Base-by-base conservation (phyloP, 352 stramenopile species). In the Aphanomyces invadans region DNA sequence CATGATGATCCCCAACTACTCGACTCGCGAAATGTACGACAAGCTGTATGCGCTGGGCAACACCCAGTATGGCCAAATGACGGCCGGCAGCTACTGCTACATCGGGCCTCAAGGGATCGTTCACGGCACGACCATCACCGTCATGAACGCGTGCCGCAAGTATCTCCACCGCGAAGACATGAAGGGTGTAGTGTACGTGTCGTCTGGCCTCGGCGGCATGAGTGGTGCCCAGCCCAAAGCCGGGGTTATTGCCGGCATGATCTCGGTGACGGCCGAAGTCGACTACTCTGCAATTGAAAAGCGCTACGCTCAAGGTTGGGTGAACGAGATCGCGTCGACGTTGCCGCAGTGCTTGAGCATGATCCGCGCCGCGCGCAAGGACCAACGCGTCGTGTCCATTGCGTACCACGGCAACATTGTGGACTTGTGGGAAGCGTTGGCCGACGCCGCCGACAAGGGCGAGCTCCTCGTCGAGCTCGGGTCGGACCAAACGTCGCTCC, bases 1-100 rank as follows among this genome's bases (percentile, higher is more conserved):
- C 51, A 87, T 96, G 62, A 87, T 96, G 76, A 92, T 96, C 71
- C 87, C 87, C 32, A 95, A 95, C 78, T 95, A 95, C 75, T 91
- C 79, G 53, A 86, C 77, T 7, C 81, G 83, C 54, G 82, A 85
- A 32, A 86, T 89, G 73, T 94, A 93, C 75, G 85, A 95, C 73
- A 90, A 90, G 74, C 76, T 90, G 55, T 95, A 95, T 62, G 87
- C 87, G 42, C 80, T 90, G 73, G 87, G 86, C 65, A 88, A 89
- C 61, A 89, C 83, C 44, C 79, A 90, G 71, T 96, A 94, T 68
- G 88, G 88, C 19, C 87, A 96, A 71, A 96, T 95, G 87, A 96
- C 87, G 15, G 87, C 87, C 2, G 87, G 87, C n/a, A 90, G 78
- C 72, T 96, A 92, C 76, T 95, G 86, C 74, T 96, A 96, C 81